Percentiles rank a stretch among this genome's conserved stretches.
phyloP scores from a whole-genome alignment of 2,329 filamentous ascomycete genomes.

The Cladophialophora immunda region DNA sequence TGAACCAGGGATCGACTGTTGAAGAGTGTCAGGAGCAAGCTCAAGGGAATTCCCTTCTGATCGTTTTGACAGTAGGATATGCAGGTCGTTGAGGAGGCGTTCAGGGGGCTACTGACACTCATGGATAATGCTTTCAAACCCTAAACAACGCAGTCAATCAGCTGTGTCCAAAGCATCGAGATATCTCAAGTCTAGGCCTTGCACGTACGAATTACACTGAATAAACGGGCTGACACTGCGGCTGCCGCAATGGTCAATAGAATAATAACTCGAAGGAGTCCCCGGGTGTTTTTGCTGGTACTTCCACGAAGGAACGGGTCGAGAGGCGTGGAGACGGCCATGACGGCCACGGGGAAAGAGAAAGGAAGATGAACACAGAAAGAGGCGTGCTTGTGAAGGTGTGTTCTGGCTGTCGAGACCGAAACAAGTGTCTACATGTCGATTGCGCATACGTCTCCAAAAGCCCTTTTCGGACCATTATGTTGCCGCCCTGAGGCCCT shows the following conservation, averaged over 20 bases:
- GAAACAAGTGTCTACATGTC: slow-evolving; percentile 1
- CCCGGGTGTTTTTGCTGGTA: slow-evolving; percentile 81
- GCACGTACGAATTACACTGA: slow-evolving; percentile 93
- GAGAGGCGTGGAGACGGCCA: slow-evolving; percentile 54
- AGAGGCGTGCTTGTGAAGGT: neutral
- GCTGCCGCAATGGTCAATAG: slow-evolving; percentile 89
- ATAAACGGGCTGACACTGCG: slow-evolving; percentile 90
- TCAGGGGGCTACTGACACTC: slow-evolving; percentile 77
- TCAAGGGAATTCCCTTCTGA: neutral
- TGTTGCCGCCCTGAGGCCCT: neutral
- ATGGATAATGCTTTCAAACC: slow-evolving; percentile 99
- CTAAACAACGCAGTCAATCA: slow-evolving; percentile 53
- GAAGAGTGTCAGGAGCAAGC: slow-evolving; percentile 42
- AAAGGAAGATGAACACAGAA: slow-evolving; percentile 30
- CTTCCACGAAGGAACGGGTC: slow-evolving; percentile 76
- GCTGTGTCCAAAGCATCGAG: neutral
- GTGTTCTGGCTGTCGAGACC: neutral
- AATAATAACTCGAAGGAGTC: slow-evolving; percentile 87
- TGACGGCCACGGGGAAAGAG: slow-evolving; percentile 48
- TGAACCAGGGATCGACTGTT: slow-evolving; percentile 98
- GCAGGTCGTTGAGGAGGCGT: slow-evolving; percentile 25
- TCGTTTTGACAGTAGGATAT: neutral
- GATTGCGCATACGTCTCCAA: slow-evolving; percentile 20
- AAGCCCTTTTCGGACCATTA: neutral
- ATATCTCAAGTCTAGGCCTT: neutral